These are phyloP conservation scores for Mycosphaerella arachidis DNA, from an alignment of 2,329 filamentous ascomycete species.

Conservation along the genomic window DNA sequence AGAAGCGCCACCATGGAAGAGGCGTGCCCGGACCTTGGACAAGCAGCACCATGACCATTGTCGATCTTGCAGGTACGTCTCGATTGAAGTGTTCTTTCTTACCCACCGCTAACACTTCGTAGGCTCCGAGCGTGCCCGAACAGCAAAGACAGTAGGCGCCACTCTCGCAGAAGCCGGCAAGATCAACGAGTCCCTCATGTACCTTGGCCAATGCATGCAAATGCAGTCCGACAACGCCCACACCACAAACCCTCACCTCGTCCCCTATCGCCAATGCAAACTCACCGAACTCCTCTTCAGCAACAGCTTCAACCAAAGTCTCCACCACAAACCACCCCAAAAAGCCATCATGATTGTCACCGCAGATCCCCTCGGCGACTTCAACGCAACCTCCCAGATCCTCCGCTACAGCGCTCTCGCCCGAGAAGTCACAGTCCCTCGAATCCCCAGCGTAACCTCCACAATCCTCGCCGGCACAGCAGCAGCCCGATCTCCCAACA, in stretches of 20 bases:
- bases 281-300: constrained; percentile 51
- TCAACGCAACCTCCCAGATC: constrained; percentile 95
- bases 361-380: constrained; percentile 86
- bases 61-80: constrained; percentile 72
- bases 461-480: constrained; percentile 50
- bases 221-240: constrained; percentile 80
- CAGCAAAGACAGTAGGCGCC: constrained; percentile 88
- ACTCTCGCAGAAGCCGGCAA: constrained; percentile 94
- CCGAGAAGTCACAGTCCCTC: constrained; percentile 84
- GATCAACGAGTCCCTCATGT: constrained; percentile 98
- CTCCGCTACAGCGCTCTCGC: constrained; percentile 90
- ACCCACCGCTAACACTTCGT: constrained; percentile 19
- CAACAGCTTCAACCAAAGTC: constrained; percentile 45
- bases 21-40: constrained; percentile 61
- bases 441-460: constrained; percentile 75
- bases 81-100: background rate
- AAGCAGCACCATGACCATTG: constrained; percentile 76
- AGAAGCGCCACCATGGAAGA: constrained; percentile 60
- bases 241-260: constrained; percentile 55
- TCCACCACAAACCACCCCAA: constrained; percentile 61
- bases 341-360: constrained; percentile 95
- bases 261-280: constrained; percentile 64
- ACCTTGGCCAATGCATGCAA: constrained; percentile 91
- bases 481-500: constrained; percentile 26
- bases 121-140: constrained; percentile 82